phyloP scores from a whole-genome alignment of 257 asterid genomes.

The Lantana camara region DNA sequence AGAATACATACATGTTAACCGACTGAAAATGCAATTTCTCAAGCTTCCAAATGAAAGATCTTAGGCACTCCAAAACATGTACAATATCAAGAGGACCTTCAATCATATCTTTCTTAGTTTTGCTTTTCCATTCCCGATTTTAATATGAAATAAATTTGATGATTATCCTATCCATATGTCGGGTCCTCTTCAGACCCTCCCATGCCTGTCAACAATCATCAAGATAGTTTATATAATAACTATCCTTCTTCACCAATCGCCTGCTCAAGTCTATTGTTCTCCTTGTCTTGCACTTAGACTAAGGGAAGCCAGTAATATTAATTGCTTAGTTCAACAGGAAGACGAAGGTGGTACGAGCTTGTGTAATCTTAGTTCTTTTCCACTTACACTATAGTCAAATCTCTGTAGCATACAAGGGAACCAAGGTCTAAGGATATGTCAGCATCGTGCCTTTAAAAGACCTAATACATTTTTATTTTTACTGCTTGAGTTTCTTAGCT shows the following conservation, averaged over 20 bases:
- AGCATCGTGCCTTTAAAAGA: conserved; percentile 10
- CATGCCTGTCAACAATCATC: too few relatives aligned
- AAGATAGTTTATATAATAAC: too few relatives aligned
- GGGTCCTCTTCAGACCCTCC: too few relatives aligned
- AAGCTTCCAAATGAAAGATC: not conserved
- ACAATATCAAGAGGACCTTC: not conserved
- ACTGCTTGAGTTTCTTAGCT: conserved; percentile 6
- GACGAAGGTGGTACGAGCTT: too few relatives aligned
- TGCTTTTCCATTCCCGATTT: not conserved
- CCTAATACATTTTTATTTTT: conserved; percentile 4
- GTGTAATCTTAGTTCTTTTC: conserved; percentile 12
- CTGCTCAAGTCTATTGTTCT: too few relatives aligned
- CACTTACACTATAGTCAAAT: not conserved
- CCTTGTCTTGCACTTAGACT: too few relatives aligned
- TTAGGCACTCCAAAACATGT: not conserved
- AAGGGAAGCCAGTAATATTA: too few relatives aligned
- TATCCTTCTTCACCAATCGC: too few relatives aligned
- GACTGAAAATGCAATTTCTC: conserved; percentile 7
- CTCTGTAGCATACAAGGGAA: not conserved
- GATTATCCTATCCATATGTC: too few relatives aligned
- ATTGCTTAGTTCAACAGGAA: too few relatives aligned
- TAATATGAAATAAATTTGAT: conserved; percentile 7
- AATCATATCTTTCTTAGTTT: not conserved
- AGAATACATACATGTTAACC: conserved; percentile 10
- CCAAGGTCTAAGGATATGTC: not conserved